These are phyloP conservation scores for Medicago arabica DNA, from an alignment of 306 rosid species.

Conservation along the genomic window DNA sequence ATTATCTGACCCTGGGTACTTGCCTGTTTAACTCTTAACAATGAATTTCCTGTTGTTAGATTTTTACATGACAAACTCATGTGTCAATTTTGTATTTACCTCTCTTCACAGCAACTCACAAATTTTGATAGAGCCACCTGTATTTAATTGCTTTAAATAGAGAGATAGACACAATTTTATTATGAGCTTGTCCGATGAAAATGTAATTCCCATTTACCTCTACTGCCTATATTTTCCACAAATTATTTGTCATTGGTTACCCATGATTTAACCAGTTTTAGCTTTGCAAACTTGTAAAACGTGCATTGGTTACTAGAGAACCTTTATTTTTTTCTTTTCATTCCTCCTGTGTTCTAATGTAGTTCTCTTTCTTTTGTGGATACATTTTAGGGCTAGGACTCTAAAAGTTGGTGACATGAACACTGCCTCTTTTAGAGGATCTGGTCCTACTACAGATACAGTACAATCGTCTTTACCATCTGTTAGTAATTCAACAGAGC, in stretches of 20 bases:
- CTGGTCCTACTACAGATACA: conserved; percentile 47
- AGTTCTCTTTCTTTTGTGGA: conserved; percentile 35
- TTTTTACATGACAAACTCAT: conserved; percentile 1
- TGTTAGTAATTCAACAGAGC: conserved; percentile 54
- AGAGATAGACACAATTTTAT: neutral
- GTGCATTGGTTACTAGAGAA: conserved; percentile 9
- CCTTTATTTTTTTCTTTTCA: conserved; percentile 20
- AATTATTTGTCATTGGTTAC: conserved; percentile 22
- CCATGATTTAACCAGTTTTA: conserved; percentile 19
- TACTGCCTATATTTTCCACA: conserved; percentile 27
- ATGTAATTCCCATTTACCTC: neutral
- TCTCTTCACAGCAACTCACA: neutral
- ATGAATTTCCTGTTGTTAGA: conserved; percentile 13
- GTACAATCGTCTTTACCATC: conserved; percentile 51
- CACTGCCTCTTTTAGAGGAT: conserved; percentile 50
- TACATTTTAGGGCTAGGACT: conserved; percentile 58
- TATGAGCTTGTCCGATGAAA: neutral
- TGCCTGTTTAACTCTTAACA: conserved; percentile 25
- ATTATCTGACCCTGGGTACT: conserved; percentile 57
- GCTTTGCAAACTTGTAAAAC: conserved; percentile 32
- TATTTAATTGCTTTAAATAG: conserved; percentile 11
- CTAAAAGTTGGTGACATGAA: conserved; percentile 39
- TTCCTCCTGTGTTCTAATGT: conserved; percentile 14
- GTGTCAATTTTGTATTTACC: neutral
- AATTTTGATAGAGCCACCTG: neutral